Evolutionary conservation across 176 grass and related monocot genomes (phyloP).

Genomic region (Oryza brachyantha): DNA sequence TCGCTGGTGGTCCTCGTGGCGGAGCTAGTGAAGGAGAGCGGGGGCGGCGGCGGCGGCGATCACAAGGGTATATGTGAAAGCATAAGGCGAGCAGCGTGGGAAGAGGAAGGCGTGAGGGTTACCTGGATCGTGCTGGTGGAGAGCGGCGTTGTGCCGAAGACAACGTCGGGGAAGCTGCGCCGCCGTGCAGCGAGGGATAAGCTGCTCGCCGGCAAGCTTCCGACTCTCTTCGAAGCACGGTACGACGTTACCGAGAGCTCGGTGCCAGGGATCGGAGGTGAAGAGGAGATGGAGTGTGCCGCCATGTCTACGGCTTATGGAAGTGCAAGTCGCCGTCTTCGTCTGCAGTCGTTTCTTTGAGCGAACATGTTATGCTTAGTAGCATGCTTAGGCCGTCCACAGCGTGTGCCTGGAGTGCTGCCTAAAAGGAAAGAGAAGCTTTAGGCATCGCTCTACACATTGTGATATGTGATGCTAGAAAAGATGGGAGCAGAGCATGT

Average conservation of each 20-base stretch:
- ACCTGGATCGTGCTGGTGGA: constrained; percentile 41
- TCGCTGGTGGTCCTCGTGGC: constrained; percentile 19
- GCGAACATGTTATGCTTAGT: no score
- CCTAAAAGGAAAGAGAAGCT: no score
- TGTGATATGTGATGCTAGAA: no score
- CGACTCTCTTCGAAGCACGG: constrained; percentile 14
- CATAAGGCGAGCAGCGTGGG: constrained; percentile 28
- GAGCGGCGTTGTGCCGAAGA: constrained; percentile 45
- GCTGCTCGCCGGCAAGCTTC: constrained; percentile 37
- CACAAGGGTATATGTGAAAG: constrained; percentile 28
- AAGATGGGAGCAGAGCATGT: no score
- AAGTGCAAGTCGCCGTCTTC: constrained; percentile 12
- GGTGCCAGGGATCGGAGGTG: not conserved
- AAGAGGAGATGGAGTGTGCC: not conserved
- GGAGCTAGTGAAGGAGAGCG: constrained; percentile 39
- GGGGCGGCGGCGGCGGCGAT: not conserved
- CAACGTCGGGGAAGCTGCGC: constrained; percentile 61
- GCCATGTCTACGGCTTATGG: not conserved
- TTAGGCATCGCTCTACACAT: no score
- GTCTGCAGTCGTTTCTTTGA: constrained; percentile 46
- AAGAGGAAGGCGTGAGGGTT: constrained; percentile 30
- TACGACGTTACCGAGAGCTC: not conserved
- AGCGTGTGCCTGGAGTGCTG: no score
- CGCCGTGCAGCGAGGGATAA: constrained; percentile 45
- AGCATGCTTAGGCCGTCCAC: no score